phyloP scores from a whole-genome alignment of 2,329 filamentous ascomycete genomes.

The Cladobotryum protrusum region DNA sequence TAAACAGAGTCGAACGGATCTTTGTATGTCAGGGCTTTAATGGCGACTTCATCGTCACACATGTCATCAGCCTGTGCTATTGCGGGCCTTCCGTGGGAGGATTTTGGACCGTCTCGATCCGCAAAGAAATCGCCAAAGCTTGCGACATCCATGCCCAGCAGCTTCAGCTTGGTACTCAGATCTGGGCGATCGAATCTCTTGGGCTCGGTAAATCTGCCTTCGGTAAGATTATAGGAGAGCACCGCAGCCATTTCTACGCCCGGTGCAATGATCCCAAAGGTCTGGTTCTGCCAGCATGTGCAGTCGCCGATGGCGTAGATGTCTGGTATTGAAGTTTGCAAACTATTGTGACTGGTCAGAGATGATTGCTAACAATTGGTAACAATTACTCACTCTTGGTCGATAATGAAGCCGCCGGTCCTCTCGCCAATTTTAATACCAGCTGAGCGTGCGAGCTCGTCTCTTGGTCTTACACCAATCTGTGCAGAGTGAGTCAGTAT shows the following conservation, averaged over 20 bases:
- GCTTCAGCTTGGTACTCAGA: conserved; percentile 84
- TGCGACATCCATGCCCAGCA: conserved; percentile 84
- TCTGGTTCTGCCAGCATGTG: conserved; percentile 81
- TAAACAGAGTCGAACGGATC: conserved; percentile 85
- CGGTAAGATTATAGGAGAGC: conserved; percentile 83
- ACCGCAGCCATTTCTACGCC: conserved; percentile 92
- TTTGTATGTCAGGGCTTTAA: conserved; percentile 81
- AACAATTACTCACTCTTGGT: too few relatives aligned
- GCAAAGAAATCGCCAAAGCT: conserved; percentile 94
- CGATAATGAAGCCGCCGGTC: conserved; percentile 70
- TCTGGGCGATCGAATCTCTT: conserved; percentile 74
- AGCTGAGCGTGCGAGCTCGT: conserved; percentile 64
- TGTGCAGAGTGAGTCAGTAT: too few relatives aligned
- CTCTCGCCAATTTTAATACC: conserved; percentile 67
- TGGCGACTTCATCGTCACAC: conserved; percentile 35
- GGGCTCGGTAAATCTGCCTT: conserved; percentile 64
- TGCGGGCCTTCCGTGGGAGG: conserved; percentile 55
- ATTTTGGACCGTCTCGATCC: conserved; percentile 73
- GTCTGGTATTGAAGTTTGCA: conserved; percentile 64
- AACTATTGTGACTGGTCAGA: conserved; percentile 36
- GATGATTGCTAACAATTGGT: too few relatives aligned
- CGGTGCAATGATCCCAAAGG: conserved; percentile 82
- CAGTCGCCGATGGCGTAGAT: conserved; percentile 90
- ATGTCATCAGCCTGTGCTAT: background rate
- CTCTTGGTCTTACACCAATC: conserved; percentile 75